Percentiles rank a stretch among this genome's conserved stretches.
Evolutionary conservation across 164 flowering plant genomes (phyloP).

Genomic region (Umbilicus rupestris): DNA sequence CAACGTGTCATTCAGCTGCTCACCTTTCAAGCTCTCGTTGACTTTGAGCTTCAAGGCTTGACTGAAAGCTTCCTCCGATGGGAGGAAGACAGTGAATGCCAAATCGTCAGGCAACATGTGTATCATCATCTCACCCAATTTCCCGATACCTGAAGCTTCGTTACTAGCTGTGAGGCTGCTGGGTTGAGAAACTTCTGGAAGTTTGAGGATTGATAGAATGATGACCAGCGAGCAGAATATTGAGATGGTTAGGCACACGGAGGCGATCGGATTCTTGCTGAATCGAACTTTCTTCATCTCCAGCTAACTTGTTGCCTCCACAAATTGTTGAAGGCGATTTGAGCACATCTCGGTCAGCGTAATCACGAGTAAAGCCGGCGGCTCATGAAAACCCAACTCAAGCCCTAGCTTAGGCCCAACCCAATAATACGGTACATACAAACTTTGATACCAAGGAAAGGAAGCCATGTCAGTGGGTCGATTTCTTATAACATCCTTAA

Average conservation of each 20-base stretch:
- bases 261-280: slow-evolving; percentile 28
- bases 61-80: slow-evolving; percentile 59
- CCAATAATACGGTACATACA: too few relatives aligned
- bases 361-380: too few relatives aligned
- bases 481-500: too few relatives aligned
- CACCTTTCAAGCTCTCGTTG: slow-evolving; percentile 25
- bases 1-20: slow-evolving; percentile 33
- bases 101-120: slow-evolving; percentile 80
- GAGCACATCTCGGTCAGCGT: too few relatives aligned
- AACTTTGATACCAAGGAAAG: too few relatives aligned
- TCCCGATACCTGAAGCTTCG: slow-evolving; percentile 24
- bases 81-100: slow-evolving; percentile 69
- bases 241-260: slow-evolving; percentile 26
- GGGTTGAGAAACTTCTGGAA: slow-evolving; percentile 33
- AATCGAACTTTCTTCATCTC: slow-evolving; percentile 20
- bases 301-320: not conserved
- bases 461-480: too few relatives aligned
- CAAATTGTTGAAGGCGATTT: too few relatives aligned
- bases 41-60: slow-evolving; percentile 37
- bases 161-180: not conserved
- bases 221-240: slow-evolving; percentile 34
- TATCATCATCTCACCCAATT: slow-evolving; percentile 60
- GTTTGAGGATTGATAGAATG: slow-evolving; percentile 30
- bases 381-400: too few relatives aligned
- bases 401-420: too few relatives aligned